phyloP scores from a whole-genome alignment of 2,329 filamentous ascomycete species.

The Ascochyta viciae-villosae region DNA sequence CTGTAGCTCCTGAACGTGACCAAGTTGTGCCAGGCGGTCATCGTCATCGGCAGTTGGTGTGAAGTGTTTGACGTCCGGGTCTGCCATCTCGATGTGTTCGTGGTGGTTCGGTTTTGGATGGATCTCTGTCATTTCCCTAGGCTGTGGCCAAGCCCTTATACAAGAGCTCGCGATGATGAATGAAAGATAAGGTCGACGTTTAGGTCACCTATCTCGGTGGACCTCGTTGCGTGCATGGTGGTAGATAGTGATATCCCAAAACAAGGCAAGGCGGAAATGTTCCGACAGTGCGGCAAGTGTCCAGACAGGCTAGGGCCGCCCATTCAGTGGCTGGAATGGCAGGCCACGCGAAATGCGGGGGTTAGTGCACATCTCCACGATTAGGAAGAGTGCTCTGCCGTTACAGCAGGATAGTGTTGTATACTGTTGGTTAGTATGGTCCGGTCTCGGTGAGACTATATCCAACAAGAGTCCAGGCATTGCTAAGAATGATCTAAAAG shows the following conservation, averaged over 20 bases:
- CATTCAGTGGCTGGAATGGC: not conserved
- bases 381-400: not conserved
- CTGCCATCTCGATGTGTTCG: slow-evolving; percentile 18
- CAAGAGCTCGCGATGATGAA: not conserved
- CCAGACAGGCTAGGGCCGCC: not conserved
- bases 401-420: not conserved
- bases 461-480: not conserved
- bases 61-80: slow-evolving; percentile 15
- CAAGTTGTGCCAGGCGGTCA: slow-evolving; percentile 28
- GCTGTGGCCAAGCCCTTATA: not conserved
- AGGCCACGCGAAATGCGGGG: slow-evolving; percentile 10
- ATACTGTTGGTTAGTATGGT: not conserved
- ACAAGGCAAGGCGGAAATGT: slow-evolving; percentile 10
- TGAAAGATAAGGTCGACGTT: slow-evolving; percentile 14
- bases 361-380: slow-evolving; percentile 7
- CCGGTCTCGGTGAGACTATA: not conserved
- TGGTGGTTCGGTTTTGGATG: slow-evolving; percentile 7
- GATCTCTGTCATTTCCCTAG: slow-evolving; percentile 6
- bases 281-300: slow-evolving; percentile 4
- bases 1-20: slow-evolving; percentile 35
- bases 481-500: not conserved
- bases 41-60: slow-evolving; percentile 13
- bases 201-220: slow-evolving; percentile 5
- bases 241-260: slow-evolving; percentile 12
- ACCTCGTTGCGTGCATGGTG: slow-evolving; percentile 3